Evolutionary conservation across 2,329 filamentous ascomycete genomes (phyloP), one percentile per base, ranked within the genome.

Genomic region (Hansfordia pulvinata): DNA sequence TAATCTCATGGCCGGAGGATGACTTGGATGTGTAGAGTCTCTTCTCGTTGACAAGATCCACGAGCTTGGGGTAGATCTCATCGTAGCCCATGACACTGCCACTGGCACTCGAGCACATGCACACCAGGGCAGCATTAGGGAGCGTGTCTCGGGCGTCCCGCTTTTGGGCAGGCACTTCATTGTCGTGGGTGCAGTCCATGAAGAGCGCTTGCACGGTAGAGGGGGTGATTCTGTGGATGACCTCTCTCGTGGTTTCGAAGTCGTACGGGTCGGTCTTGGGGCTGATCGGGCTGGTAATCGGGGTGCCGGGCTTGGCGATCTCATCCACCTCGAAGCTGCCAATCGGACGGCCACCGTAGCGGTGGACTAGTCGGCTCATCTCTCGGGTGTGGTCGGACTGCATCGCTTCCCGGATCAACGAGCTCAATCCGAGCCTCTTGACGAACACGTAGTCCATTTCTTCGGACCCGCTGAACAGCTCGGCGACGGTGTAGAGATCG

Each of bases 171-270:
- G 90, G 90, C 3, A 84, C 80, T 55, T 98, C 88, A 42, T 98
- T 98, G 56, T 98, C 90, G 50, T 98, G 90, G 0, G 92, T 98
- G 53, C 92, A 98, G 49, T 98, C 92, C 85, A 96, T 96, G 54
- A 98, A 94, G 1, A 98, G 60, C 1, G 88, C 90, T 38, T 93
- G 86, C 0, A 96, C 79, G 4, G 86, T 83, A 4, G 75, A 81
- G n/a, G 80, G 76, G 38, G 83, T 82, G 51, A 98, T 86, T 34
- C 68, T 77, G 37, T 77, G 79, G 37, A 93, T 65, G 11, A 81
- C 69, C 41, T 88, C 78, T 19, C 62, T 58, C 17, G 59, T 55
- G 15, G 54, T 47, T 10, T 46, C 43, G 19, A 39, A 46, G 6
- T 52, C 44, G 10, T 49, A 49, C 21, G 49, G 42, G 30, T 29